A percentile compares a stretch with the other conserved stretches of the same genome.
Evolutionary conservation across 108 stramenopile species (phyloP).

Genomic region (Cyclotella choctawhatcheeana): DNA sequence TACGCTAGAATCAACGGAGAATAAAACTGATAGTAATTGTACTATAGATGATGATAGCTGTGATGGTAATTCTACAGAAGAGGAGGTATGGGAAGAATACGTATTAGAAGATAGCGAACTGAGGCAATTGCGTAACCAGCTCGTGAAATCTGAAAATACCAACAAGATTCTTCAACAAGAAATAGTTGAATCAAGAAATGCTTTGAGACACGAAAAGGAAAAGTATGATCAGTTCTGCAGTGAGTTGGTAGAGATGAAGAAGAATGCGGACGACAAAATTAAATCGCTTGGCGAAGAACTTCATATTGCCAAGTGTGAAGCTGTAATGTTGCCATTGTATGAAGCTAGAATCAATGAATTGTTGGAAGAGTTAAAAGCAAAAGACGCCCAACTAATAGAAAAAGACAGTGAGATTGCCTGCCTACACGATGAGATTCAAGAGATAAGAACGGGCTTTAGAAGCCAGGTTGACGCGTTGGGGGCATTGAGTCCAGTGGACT

Average conservation of each 20-base stretch:
- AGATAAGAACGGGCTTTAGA: not conserved
- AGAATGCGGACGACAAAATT: slow-evolving; percentile 4
- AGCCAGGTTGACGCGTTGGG: slow-evolving; percentile 1
- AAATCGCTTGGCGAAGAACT: slow-evolving; percentile 11
- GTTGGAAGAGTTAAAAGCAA: slow-evolving; percentile 6
- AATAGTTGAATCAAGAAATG: not conserved
- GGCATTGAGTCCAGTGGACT: not conserved
- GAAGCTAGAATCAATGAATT: slow-evolving; percentile 17
- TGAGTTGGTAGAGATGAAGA: slow-evolving; percentile 3
- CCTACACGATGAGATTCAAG: slow-evolving; percentile 13
- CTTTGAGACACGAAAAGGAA: slow-evolving; percentile 3
- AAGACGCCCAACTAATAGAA: not conserved
- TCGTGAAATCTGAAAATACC: slow-evolving; percentile 14
- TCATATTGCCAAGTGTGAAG: not conserved
- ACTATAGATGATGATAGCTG: not conserved
- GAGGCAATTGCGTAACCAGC: slow-evolving; percentile 10
- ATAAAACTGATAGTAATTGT: slow-evolving; percentile 5
- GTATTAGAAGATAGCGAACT: slow-evolving; percentile 12
- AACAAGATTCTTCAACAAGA: slow-evolving; percentile 16
- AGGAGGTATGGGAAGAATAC: slow-evolving; percentile 24
- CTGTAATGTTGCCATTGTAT: slow-evolving; percentile 12
- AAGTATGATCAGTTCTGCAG: slow-evolving; percentile 10
- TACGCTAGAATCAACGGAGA: not conserved
- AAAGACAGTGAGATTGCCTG: slow-evolving; percentile 4
- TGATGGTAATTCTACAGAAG: slow-evolving; percentile 11